A percentile compares a stretch with the other conserved stretches of the same genome.
Conservation (phyloP, 1,284 basidiomycete species). For the Testicularia cyperi region DNA sequence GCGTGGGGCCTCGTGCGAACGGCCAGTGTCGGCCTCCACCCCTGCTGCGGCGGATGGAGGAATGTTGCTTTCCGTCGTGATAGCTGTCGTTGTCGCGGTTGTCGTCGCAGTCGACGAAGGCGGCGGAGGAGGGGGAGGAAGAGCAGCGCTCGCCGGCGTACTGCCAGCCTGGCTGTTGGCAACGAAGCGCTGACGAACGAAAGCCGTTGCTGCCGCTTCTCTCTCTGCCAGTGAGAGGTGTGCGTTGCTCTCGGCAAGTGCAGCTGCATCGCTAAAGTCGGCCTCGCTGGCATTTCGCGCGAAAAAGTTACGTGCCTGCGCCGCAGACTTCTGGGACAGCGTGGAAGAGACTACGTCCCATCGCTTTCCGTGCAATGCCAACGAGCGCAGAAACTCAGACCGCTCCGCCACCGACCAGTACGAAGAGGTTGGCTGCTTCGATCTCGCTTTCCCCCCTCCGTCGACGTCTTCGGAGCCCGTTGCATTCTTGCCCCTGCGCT, state of each 20-base stretch:
- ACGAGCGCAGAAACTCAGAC: slow-evolving; percentile 67
- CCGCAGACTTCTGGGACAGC: slow-evolving; percentile 76
- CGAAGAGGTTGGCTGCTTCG: slow-evolving; percentile 57
- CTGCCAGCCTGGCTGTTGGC: slow-evolving; percentile 11
- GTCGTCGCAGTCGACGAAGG: background rate
- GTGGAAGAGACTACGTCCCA: slow-evolving; percentile 74
- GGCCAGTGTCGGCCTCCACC: too few relatives aligned
- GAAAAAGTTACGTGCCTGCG: slow-evolving; percentile 75
- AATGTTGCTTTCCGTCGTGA: too few relatives aligned
- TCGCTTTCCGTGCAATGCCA: slow-evolving; percentile 72
- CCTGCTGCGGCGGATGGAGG: too few relatives aligned
- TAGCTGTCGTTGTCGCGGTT: too few relatives aligned
- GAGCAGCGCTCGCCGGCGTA: too few relatives aligned
- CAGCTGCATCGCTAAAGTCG: slow-evolving; percentile 52
- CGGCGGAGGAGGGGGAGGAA: background rate
- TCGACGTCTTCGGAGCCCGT: slow-evolving; percentile 15
- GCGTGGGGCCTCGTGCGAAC: too few relatives aligned
- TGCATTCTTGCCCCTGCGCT: slow-evolving; percentile 21
- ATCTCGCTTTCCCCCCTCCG: slow-evolving; percentile 27
- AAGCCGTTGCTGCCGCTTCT: slow-evolving; percentile 26
- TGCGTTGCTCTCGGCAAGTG: slow-evolving; percentile 41
- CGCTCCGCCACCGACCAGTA: slow-evolving; percentile 66
- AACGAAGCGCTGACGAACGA: slow-evolving; percentile 23
- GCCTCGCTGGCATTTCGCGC: slow-evolving; percentile 49
- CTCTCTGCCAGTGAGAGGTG: slow-evolving; percentile 32